Base-by-base conservation (phyloP, 2,329 filamentous ascomycete genomes). In the Colletotrichum sp. region DNA sequence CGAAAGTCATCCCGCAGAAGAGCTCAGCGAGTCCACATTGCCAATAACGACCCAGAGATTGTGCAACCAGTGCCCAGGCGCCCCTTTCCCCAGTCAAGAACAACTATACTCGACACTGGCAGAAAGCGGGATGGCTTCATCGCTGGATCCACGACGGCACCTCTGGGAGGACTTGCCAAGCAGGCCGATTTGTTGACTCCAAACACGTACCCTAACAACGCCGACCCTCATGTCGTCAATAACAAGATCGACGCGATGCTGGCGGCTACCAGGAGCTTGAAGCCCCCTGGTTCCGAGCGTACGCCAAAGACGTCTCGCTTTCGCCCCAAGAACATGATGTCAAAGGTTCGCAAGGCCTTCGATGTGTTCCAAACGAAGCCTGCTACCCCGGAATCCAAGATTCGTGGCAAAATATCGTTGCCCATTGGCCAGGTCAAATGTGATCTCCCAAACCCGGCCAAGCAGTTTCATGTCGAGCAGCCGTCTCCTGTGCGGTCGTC, bases 171-270 rank as follows among this genome's bases (percentile, higher is more conserved):
- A n/a, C 15, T 48, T 6, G 15, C 28, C 22, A 68, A 68, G n/a
- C 26, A 74, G 57, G 34, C 44, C 26, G 48, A 34, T 36, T n/a
- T 28, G 16, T 39, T 9, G 22, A 59, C 36, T 18, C 55, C 34
- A n/a, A 30, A 28, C 36, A 28, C 36, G 8, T 18, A 30, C 32
- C 30, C 26, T 15, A n/a, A 36, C 24, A 13, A 30, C n/a, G 52
- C 36, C 60, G 52, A 74, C 24, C 72, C 81, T 16, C 79, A 82
- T 5, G 79, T 82, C 30, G 81, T 86, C 34, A 81, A 81, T 30
- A 72, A 81, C n/a, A 86, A 86, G 72, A 77, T 85, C 13, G 69
- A 71, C 6, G 82, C 81, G 15, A 86, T 86, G 84, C 77, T 86
- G 28, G 82, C 84, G 13, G 83, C 84, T 8, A 84, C 81, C 3